These are phyloP conservation scores for Ricinus communis DNA, from an alignment of 345 rosid species.

Conservation along the genomic window DNA sequence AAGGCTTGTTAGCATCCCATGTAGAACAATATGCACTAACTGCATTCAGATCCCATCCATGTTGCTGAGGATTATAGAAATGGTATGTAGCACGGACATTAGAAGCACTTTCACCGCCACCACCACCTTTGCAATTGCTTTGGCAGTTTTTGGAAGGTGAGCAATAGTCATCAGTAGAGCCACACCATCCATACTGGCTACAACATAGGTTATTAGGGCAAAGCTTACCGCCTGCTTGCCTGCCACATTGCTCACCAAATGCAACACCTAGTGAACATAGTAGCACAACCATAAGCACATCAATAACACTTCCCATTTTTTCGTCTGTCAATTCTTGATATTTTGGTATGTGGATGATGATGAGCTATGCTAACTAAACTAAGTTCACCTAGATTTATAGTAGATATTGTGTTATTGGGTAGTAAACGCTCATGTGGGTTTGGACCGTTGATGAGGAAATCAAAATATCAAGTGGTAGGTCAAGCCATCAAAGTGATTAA, in stretches of 20 bases:
- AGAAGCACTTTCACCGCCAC: constrained; percentile 17
- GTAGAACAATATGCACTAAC: constrained; percentile 60
- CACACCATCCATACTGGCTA: constrained; percentile 29
- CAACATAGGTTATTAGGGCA: constrained; percentile 26
- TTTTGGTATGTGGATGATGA: not conserved
- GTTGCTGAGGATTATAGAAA: constrained; percentile 42
- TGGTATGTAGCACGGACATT: constrained; percentile 62
- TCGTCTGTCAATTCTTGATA: not conserved
- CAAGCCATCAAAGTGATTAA: no score
- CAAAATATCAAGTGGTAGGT: no score
- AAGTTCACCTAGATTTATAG: not conserved
- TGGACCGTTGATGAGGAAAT: no score
- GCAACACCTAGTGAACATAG: not conserved
- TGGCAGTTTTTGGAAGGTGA: constrained; percentile 23
- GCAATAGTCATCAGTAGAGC: constrained; percentile 29
- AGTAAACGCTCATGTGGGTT: no score
- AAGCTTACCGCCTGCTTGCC: constrained; percentile 31
- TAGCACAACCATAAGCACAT: not conserved
- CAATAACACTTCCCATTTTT: not conserved
- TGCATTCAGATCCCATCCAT: constrained; percentile 46
- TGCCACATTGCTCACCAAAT: constrained; percentile 16
- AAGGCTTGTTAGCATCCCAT: constrained; percentile 58
- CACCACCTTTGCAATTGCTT: constrained; percentile 26
- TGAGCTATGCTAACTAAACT: not conserved
- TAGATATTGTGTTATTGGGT: no score